These are phyloP conservation scores for Cucurbita ficifolia DNA, from an alignment of 306 rosid genomes.

Conservation along the genomic window DNA sequence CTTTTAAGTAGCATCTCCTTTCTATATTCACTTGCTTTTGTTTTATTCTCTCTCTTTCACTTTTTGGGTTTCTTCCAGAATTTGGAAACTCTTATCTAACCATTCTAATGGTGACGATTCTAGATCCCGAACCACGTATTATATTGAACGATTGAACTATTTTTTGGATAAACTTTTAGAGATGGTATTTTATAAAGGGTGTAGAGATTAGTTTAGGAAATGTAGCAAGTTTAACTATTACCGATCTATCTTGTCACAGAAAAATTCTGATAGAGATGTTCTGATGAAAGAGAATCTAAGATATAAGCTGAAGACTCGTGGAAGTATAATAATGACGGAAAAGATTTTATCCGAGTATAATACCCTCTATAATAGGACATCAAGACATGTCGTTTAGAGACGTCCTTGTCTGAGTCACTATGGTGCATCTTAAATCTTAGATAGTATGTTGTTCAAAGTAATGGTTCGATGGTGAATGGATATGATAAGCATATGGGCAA, in stretches of 20 bases:
- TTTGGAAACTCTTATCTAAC: background rate
- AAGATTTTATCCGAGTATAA: no score
- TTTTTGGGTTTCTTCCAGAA: background rate
- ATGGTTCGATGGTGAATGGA: background rate
- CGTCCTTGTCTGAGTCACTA: background rate
- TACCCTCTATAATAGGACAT: background rate
- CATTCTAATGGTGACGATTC: background rate
- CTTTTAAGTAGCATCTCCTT: background rate
- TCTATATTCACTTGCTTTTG: background rate
- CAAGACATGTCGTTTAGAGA: background rate
- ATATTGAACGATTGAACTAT: background rate
- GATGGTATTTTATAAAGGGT: background rate
- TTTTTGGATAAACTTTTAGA: background rate
- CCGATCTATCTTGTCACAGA: background rate
- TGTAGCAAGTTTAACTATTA: background rate
- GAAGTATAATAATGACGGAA: no score
- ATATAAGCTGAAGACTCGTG: no score
- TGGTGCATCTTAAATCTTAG: background rate
- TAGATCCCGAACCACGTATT: background rate
- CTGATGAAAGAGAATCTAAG: background rate
- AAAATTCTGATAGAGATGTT: background rate
- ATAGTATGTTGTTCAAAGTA: background rate
- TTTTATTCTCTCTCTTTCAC: background rate
- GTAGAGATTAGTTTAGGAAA: no score
- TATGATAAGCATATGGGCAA: background rate